A percentile compares a stretch with the other conserved stretches of the same genome.
phyloP scores from a whole-genome alignment of 805 yeast species.

The Monosporozyma servazzii region DNA sequence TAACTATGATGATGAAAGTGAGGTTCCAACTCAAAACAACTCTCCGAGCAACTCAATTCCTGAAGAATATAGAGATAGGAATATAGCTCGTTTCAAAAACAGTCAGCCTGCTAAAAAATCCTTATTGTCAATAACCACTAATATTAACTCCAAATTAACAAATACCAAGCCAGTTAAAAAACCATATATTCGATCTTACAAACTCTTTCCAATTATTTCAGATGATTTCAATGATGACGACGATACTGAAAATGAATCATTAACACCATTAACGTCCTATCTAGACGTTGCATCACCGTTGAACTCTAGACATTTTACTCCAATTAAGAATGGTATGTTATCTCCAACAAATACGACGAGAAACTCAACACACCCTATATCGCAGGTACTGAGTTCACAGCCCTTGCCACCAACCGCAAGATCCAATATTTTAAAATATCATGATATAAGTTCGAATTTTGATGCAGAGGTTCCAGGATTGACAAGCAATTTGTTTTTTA shows the following conservation, averaged over 20 bases:
- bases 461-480: conserved; percentile 32
- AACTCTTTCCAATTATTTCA: neutral
- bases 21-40: neutral
- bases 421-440: conserved; percentile 29
- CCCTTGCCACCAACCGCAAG: conserved; percentile 20
- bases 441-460: conserved; percentile 30
- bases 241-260: neutral
- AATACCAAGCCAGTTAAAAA: neutral
- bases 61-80: neutral
- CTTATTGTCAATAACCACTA: neutral
- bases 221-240: neutral
- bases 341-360: neutral
- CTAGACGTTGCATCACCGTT: neutral
- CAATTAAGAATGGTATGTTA: neutral
- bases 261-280: neutral
- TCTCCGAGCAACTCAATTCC: neutral
- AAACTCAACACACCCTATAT: neutral
- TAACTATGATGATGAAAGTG: neutral
- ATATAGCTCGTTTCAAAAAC: neutral
- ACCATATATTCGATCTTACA: neutral
- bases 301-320: conserved; percentile 1
- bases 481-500: conserved; percentile 26
- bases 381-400: neutral
- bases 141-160: neutral
- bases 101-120: neutral